phyloP scores from a whole-genome alignment of 2,329 filamentous ascomycete species.

The Cryphonectria naterciae region DNA sequence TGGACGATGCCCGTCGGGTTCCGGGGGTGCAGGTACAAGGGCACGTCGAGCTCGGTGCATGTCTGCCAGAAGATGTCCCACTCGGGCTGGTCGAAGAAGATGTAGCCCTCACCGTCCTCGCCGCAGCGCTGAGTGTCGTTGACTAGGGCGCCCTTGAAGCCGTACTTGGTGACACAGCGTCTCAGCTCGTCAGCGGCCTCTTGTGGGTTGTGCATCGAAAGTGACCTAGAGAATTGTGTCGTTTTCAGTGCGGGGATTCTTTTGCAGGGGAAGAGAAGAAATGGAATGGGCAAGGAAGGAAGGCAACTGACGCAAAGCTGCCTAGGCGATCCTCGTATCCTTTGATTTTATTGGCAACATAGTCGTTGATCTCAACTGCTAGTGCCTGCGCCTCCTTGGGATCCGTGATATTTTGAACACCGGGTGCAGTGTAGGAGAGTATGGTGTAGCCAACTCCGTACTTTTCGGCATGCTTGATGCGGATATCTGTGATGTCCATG shows the following conservation, averaged over 20 bases:
- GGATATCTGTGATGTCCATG: slow-evolving; percentile 44
- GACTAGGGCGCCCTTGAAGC: slow-evolving; percentile 40
- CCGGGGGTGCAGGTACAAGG: slow-evolving; percentile 42
- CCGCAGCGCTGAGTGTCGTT: slow-evolving; percentile 40
- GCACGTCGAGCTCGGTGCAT: slow-evolving; percentile 39
- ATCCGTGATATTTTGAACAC: slow-evolving; percentile 38
- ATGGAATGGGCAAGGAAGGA: not conserved
- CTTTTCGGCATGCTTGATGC: slow-evolving; percentile 49
- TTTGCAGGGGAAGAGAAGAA: not conserved
- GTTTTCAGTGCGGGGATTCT: not conserved
- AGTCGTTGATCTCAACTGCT: slow-evolving; percentile 39
- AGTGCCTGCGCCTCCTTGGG: slow-evolving; percentile 33
- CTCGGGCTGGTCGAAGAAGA: slow-evolving; percentile 39
- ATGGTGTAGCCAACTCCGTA: slow-evolving; percentile 38
- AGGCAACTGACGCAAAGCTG: slow-evolving; percentile 33
- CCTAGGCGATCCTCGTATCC: slow-evolving; percentile 39
- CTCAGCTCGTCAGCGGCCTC: slow-evolving; percentile 38
- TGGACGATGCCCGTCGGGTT: slow-evolving; percentile 44
- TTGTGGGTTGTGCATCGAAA: slow-evolving; percentile 40
- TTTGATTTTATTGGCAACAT: slow-evolving; percentile 37
- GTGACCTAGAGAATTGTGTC: slow-evolving; percentile 7
- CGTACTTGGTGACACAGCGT: slow-evolving; percentile 38
- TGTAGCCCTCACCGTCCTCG: slow-evolving; percentile 31
- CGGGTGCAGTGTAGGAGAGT: slow-evolving; percentile 40
- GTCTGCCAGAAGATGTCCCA: slow-evolving; percentile 40